phyloP scores from a whole-genome alignment of 768 basidiomycete species.

The Mycena amicta region DNA sequence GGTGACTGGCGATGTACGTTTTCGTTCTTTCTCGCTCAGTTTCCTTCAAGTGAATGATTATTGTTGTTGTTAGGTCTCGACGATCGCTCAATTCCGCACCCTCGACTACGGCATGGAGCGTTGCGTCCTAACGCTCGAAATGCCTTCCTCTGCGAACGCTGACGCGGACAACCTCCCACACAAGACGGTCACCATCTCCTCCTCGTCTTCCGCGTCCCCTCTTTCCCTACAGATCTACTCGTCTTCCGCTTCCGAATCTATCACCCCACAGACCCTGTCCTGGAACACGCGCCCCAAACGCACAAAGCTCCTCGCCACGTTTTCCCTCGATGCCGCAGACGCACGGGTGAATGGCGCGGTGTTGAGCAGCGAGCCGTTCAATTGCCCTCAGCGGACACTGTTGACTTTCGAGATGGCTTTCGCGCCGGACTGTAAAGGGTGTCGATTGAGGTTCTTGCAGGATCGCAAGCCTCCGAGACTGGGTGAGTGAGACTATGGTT shows the following conservation, averaged over 20 bases:
- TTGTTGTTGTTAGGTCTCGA: constrained; percentile 7
- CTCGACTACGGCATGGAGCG: constrained; percentile 22
- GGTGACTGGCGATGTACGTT: not conserved
- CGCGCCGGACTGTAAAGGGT: not conserved
- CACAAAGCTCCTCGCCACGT: not conserved
- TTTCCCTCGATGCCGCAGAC: not conserved
- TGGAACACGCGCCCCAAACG: not conserved
- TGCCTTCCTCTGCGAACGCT: not conserved
- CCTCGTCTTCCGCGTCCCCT: no score
- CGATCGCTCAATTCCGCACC: constrained; percentile 16
- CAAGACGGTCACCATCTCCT: not conserved
- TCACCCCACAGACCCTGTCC: not conserved
- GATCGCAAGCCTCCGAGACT: constrained; percentile 5
- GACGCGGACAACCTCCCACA: not conserved
- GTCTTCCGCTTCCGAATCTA: not conserved
- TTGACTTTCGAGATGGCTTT: constrained; percentile 1
- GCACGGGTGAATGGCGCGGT: not conserved
- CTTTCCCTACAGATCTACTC: not conserved
- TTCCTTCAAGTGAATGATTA: not conserved
- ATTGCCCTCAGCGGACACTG: not conserved
- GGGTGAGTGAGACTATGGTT: no score
- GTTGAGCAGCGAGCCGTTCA: not conserved
- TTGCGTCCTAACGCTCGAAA: constrained; percentile 7
- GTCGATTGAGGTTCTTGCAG: constrained; percentile 7
- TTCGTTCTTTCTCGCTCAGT: not conserved